These are phyloP conservation scores for Pseudoscleropodium purum DNA, from an alignment of 225 moss, liverwort and hornwort genomes.

Conservation along the genomic window DNA sequence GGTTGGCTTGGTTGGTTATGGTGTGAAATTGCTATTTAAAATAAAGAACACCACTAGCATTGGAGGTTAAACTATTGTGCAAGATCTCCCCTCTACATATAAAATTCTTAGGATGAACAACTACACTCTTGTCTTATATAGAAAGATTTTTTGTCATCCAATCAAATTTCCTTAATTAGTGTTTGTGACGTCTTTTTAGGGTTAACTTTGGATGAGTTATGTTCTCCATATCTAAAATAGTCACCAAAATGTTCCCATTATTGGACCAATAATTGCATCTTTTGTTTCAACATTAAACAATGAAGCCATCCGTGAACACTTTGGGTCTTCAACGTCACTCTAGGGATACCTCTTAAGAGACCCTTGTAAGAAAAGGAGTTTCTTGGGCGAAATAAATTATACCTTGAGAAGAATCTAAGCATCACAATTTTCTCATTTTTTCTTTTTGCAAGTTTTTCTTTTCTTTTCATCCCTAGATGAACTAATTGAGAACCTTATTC, in stretches of 20 bases:
- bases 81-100: background rate
- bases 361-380: background rate
- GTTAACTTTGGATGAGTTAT: rapidly evolving
- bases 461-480: background rate
- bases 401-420: background rate
- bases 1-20: rapidly evolving
- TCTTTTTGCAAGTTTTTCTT: background rate
- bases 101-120: background rate
- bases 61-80: background rate
- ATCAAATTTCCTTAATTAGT: background rate
- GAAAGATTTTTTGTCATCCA: background rate
- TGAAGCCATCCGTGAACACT: background rate
- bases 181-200: rapidly evolving
- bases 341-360: background rate
- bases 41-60: background rate
- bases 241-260: background rate
- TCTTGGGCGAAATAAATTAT: background rate
- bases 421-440: background rate
- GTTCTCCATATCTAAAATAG: background rate
- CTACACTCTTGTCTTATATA: background rate
- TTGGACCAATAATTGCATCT: background rate
- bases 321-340: rapidly evolving
- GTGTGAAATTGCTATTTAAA: background rate
- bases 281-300: background rate
- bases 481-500: background rate